Base-by-base conservation (phyloP, 352 stramenopile genomes). In the Pythium rhizo-oryzae region DNA sequence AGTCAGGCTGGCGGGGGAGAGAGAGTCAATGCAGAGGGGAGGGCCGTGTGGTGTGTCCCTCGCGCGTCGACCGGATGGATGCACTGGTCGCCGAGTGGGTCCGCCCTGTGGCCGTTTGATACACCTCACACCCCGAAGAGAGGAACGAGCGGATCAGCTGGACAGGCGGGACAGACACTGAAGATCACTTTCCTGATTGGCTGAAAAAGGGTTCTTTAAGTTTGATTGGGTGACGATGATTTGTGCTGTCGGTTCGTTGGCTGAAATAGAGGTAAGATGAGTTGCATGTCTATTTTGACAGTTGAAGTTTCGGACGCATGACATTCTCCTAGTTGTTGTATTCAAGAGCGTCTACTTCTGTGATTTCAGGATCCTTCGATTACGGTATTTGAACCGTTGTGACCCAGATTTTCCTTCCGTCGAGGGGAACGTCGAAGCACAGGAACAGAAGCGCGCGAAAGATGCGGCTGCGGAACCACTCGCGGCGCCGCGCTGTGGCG, bases 391-490 rank as follows among this genome's bases (percentile, higher is more conserved):
- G 15, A 23, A 49, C 43, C 43, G 43, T 49, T 19, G 5, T 49
- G 35, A 41, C 8, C 8, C 35, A 15, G 35, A 41, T 41, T 41
- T n/a, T 41, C 35, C 35, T 41, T 41, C 12, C 13, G 8, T 41
- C 35, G 8, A 41, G n/a, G n/a, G n/a, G n/a, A n/a, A 51, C 2
- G 19, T 51, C 44, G 44, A 51, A 51, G n/a, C n/a, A n/a, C n/a
- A n/a, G n/a, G n/a, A n/a, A n/a, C n/a, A n/a, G 55, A 19, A 52
- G 11, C n/a, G 39, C 53, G 25, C 12, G 8, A 41, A 66, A 54
- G 12, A 72, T 72, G 66, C 66, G 66, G 0, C 53, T 72, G 8
- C 51, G 66, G 33, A 72, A 72, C 57, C 52, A 63, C 54, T 19
- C 47, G 30, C 66, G 66, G 37, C 56, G 67, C 15, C 55, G 60